Evolutionary conservation across 768 basidiomycete genomes (phyloP).

Genomic region (Podaxis sp.): DNA sequence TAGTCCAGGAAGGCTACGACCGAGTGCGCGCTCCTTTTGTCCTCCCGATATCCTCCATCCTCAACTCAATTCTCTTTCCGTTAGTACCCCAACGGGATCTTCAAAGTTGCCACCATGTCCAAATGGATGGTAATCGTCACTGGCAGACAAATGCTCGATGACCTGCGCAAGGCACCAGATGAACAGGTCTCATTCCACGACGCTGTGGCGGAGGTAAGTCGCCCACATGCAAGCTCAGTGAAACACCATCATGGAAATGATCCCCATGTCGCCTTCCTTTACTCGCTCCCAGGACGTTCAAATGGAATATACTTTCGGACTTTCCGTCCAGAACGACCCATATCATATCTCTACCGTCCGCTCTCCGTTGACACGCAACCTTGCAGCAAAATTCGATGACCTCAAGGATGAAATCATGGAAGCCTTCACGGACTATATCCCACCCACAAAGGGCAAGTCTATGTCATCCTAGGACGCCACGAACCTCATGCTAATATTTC

Average conservation of each 20-base stretch:
- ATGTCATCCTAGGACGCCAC: neutral
- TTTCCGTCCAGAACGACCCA: conserved; percentile 25
- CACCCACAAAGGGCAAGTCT: conserved; percentile 24
- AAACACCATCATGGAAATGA: neutral
- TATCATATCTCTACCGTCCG: conserved; percentile 33
- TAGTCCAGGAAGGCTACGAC: conserved; percentile 16
- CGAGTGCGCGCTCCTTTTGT: conserved; percentile 4
- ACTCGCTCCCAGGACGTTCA: conserved; percentile 28
- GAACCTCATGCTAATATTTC: neutral
- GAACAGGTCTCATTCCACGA: conserved; percentile 32
- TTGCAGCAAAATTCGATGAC: conserved; percentile 34
- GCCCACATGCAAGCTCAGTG: neutral
- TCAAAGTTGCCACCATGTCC: conserved; percentile 15
- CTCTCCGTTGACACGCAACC: conserved; percentile 33
- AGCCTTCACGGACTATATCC: conserved; percentile 39
- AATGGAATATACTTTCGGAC: conserved; percentile 35
- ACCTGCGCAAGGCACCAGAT: conserved; percentile 38
- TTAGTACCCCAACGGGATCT: conserved; percentile 14
- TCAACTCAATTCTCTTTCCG: neutral
- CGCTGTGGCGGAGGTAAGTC: conserved; percentile 30
- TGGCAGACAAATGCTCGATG: conserved; percentile 30
- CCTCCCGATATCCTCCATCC: neutral
- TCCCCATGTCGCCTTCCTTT: neutral
- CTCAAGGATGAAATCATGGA: conserved; percentile 43
- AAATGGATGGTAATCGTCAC: conserved; percentile 39